Conservation (phyloP, 768 basidiomycete species). For the Termitomyces sp. region DNA sequence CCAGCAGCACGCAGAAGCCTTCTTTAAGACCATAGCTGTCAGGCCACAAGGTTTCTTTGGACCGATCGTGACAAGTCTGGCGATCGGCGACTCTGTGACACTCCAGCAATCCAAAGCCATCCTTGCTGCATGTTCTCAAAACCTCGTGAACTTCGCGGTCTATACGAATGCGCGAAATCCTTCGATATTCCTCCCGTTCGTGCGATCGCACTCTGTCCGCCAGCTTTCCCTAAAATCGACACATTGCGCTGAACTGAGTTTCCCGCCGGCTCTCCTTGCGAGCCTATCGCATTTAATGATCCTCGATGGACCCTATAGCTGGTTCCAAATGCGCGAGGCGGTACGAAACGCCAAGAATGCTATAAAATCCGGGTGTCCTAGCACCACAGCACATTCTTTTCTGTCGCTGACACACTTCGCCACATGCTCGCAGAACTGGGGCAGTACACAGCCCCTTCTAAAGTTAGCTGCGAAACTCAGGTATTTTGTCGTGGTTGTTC, state of each 20-base stretch:
- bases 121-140: constrained; percentile 13
- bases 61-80: constrained; percentile 10
- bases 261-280: constrained; percentile 17
- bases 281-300: constrained; percentile 22
- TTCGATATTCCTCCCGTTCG: constrained; percentile 15
- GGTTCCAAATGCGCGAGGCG: constrained; percentile 17
- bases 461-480: constrained; percentile 15
- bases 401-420: constrained; percentile 18
- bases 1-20: constrained; percentile 13
- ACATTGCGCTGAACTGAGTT: constrained; percentile 15
- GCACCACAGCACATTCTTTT: constrained; percentile 7
- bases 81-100: constrained; percentile 14
- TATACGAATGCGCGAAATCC: constrained; percentile 16
- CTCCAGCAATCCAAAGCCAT: constrained; percentile 16
- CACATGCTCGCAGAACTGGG: constrained; percentile 19
- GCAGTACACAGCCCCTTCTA: constrained; percentile 15
- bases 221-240: constrained; percentile 11
- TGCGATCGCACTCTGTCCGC: constrained; percentile 11
- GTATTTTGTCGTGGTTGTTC: constrained; percentile 17
- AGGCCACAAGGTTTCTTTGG: constrained; percentile 12
- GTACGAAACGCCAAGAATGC: constrained; percentile 9
- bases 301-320: constrained; percentile 16
- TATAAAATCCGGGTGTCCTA: constrained; percentile 1
- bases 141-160: constrained; percentile 13
- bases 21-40: constrained; percentile 15